Percentiles rank a stretch among this genome's conserved stretches.
These are phyloP conservation scores for Fusarium haematococcum DNA, from an alignment of 2,329 filamentous ascomycete species.

Conservation along the genomic window DNA sequence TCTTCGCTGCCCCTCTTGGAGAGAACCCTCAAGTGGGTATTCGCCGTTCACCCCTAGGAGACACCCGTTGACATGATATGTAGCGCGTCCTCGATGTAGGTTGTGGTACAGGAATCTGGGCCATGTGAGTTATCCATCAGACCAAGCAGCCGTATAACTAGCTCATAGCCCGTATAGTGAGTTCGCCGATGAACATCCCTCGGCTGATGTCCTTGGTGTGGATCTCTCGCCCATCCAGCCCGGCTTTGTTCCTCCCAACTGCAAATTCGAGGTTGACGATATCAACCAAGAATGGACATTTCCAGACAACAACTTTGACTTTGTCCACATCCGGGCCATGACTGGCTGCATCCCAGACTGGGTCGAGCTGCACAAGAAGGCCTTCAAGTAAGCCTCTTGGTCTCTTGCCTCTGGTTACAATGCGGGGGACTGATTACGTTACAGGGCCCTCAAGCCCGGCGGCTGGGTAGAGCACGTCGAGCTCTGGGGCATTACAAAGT, in stretches of 20 bases:
- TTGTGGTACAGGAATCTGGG: constrained; percentile 53
- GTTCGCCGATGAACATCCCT: constrained; percentile 55
- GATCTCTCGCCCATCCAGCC: constrained; percentile 71
- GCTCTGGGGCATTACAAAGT: constrained; percentile 14
- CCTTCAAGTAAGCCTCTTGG: constrained; percentile 57
- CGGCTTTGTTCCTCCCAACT: constrained; percentile 68
- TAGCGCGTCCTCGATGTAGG: constrained; percentile 48
- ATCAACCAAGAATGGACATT: constrained; percentile 64
- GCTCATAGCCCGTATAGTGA: constrained; percentile 16
- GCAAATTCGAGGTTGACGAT: constrained; percentile 74
- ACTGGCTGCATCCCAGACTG: constrained; percentile 66
- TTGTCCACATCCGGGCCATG: constrained; percentile 67
- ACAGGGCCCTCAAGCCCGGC: constrained; percentile 16
- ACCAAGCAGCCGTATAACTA: neutral
- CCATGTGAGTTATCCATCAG: constrained; percentile 38
- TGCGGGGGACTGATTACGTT: too few species aligned
- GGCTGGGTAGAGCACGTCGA: constrained; percentile 26
- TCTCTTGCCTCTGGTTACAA: constrained; percentile 41
- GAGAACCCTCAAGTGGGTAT: constrained; percentile 35
- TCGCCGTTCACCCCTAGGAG: neutral
- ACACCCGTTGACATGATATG: neutral
- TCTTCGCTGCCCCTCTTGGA: constrained; percentile 47
- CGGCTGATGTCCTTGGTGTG: constrained; percentile 61
- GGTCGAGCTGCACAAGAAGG: constrained; percentile 59
- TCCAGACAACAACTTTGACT: constrained; percentile 63